Base-by-base conservation (phyloP, 2,329 filamentous ascomycete genomes). In the Colletotrichum sp. region DNA sequence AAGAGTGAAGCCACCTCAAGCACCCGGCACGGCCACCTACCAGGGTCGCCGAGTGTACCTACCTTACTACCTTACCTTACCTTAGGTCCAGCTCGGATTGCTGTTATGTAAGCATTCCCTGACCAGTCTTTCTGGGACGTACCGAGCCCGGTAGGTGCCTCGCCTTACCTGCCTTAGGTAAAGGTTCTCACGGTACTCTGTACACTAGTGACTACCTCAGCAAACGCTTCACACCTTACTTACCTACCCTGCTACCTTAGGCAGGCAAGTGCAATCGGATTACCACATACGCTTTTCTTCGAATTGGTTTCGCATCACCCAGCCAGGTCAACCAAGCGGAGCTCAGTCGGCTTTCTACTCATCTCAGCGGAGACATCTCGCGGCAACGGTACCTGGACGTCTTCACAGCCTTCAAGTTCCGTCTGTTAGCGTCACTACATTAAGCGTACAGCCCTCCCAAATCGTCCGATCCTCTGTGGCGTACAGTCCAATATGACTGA, bases 401-500 rank as follows among this genome's bases (percentile, higher is more conserved):
- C 43, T 24, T 52, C n/a, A 52, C 43, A 52, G n/a, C 6, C n/a
- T 52, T 7, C 43, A 52, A 21, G 10, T 52, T 52, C 12, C 43
- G n/a, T 52, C 43, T 21, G 43, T 52, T 12, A 21, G 43, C 43
- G n/a, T 52, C 43, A 24, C 43, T 21, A 52, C 43, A 52, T 52
- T n/a, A 12, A 21, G 43, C 43, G n/a, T 21, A 21, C 32, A 39
- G n/a, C 21, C 59, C 66, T 36, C 16, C 67, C 30, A 28, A n/a
- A 24, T 60, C 30, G 6, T 60, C n/a, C 57, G 15, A 32, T 60
- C 57, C 26, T 60, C 43, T 52, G 43, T 52, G 43, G 26, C 55
- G 16, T 26, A n/a, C 52, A 32, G 15, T 36, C 63, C 67, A 52
- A 28, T 6, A 89, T 89, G 87, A 85, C 87, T 21, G 86, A 88